phyloP scores from a whole-genome alignment of 116 monocot genomes.

The Papilionanthe hybrid region DNA sequence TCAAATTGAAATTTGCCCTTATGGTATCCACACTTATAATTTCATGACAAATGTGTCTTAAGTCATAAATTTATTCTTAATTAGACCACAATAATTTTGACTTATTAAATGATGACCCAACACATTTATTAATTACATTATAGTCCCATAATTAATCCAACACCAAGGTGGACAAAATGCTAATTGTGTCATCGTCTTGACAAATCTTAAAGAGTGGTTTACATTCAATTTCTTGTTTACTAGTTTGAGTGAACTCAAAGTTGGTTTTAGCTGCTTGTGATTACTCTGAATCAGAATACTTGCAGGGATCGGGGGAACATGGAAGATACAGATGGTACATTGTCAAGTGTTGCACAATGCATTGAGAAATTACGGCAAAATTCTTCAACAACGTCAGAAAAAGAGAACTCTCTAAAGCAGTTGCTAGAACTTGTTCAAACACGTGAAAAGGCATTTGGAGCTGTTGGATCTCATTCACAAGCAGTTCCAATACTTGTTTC shows the following conservation, averaged over 20 bases:
- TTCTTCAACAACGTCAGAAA: slow-evolving; percentile 66
- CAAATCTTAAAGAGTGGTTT: not conserved
- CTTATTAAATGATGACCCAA: too few species aligned
- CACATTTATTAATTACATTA: too few species aligned
- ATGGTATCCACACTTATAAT: too few species aligned
- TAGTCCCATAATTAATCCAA: too few species aligned
- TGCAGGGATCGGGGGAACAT: slow-evolving; percentile 67
- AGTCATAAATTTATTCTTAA: too few species aligned
- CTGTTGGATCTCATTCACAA: slow-evolving; percentile 97
- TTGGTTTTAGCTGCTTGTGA: not conserved
- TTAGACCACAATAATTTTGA: too few species aligned
- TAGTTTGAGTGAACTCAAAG: not conserved
- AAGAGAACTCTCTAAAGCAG: slow-evolving; percentile 76
- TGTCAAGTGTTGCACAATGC: slow-evolving; percentile 93
- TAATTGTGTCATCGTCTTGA: not conserved
- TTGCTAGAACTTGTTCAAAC: slow-evolving; percentile 82
- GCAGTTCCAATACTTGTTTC: slow-evolving; percentile 93
- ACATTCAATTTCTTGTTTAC: not conserved
- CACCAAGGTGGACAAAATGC: not conserved
- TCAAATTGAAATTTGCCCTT: too few species aligned
- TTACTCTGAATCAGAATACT: slow-evolving; percentile 2
- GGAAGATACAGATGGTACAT: slow-evolving; percentile 94
- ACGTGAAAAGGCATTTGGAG: slow-evolving; percentile 85
- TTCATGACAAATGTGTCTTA: too few species aligned
- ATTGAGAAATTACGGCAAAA: slow-evolving; percentile 84